Evolutionary conservation across 2,329 filamentous ascomycete species (phyloP).

Genomic region (Blastomyces percursus): DNA sequence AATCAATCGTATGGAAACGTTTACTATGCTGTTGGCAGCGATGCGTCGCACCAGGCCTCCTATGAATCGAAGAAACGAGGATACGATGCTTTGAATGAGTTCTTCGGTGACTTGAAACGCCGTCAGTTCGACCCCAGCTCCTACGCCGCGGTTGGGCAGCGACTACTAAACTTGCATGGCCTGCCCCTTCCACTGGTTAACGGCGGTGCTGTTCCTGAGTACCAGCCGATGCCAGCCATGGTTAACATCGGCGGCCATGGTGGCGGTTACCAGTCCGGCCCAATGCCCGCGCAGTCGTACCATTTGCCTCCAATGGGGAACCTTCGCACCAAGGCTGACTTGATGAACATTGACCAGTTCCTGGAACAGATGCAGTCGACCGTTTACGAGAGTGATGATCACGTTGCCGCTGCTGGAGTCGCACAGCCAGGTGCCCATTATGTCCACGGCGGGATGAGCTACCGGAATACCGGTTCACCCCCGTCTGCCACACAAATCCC

Average conservation of each 20-base stretch:
- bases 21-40: constrained; percentile 66
- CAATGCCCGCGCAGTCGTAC: constrained; percentile 65
- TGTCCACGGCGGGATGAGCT: constrained; percentile 41
- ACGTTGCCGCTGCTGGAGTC: constrained; percentile 66
- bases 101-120: constrained; percentile 87
- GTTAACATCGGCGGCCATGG: constrained; percentile 44
- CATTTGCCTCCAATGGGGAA: constrained; percentile 79
- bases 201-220: constrained; percentile 41
- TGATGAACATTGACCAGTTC: constrained; percentile 88
- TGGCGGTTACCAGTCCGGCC: constrained; percentile 44
- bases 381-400: constrained; percentile 83
- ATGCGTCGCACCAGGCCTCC: constrained; percentile 51
- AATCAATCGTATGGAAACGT: constrained; percentile 57
- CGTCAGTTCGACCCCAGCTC: constrained; percentile 78
- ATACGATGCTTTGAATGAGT: constrained; percentile 84
- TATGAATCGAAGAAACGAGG: constrained; percentile 70
- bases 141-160: constrained; percentile 85
- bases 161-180: constrained; percentile 69
- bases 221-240: constrained; percentile 42
- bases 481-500: constrained; percentile 31
- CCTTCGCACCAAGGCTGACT: constrained; percentile 82
- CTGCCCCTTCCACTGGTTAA: constrained; percentile 52
- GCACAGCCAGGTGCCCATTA: constrained; percentile 63
- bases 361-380: constrained; percentile 93
- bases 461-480: constrained; percentile 49